Evolutionary conservation across 441 rosid species (phyloP), one percentile per base, ranked within the genome.

Genomic region (Pelargonium australe): DNA sequence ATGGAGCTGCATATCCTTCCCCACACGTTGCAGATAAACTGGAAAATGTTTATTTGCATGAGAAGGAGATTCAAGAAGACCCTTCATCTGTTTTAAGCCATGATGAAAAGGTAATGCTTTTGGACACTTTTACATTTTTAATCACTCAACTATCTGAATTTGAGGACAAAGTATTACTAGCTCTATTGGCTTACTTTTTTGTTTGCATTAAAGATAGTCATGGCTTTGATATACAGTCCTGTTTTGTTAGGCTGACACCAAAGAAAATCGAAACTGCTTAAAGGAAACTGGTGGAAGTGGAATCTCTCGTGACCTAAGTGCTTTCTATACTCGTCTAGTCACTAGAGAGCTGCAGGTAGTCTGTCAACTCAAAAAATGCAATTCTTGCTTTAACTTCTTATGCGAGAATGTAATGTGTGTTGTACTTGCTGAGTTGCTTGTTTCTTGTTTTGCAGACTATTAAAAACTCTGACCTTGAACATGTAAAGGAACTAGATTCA

Each of bases 271-370:
- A 20, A 64, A 75, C 64, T 49, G 70, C 69, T 73, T 72, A 34
- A 77, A 68, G 51, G 71, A 68, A 23, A 45, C 47, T 58, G 72
- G 61, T 51, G 76, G 23, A 58, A 19, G 28, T 19, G 63, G 74
- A 44, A 68, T 72, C 73, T 73, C 76, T 1, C 12, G 16, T 47
- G 70, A 67, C 28, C 62, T 65, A 70, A 40, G 63, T 66, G 66
- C 70, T 2, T 72, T 70, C 55, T 71, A 37, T 62, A 51, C 78
- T 7, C 67, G 68, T 57, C 72, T 70, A 53, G 70, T 73, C 61
- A 16, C 78, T 63, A 19, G 41, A 65, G 78, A 76, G 71, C 68
- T 81, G 72, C 84, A 81, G 82, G 84, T 81, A 70, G 70, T 19
- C 16, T 69, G 44, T 69, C 23, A 34, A 34, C 40, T 5, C 40